phyloP scores from a whole-genome alignment of 2,329 filamentous ascomycete genomes.

The Microsporum ferrugineum region DNA sequence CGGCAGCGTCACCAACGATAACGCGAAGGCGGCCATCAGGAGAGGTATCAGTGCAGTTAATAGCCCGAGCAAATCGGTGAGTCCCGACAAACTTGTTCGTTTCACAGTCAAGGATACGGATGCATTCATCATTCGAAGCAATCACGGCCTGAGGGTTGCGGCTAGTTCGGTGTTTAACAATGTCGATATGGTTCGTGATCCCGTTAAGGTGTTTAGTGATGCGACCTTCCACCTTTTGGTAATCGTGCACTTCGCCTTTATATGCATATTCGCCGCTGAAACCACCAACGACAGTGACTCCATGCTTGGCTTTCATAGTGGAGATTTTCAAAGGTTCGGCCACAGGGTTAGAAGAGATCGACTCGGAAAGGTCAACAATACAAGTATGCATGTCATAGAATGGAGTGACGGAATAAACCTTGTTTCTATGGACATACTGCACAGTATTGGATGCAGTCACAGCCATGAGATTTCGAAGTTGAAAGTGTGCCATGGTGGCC shows the following conservation, averaged over 20 bases:
- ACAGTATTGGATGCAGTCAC: slow-evolving; percentile 45
- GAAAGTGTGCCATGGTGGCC: slow-evolving; percentile 46
- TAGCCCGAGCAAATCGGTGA: slow-evolving; percentile 29
- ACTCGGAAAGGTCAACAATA: slow-evolving; percentile 40
- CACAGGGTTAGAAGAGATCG: slow-evolving; percentile 27
- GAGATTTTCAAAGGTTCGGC: slow-evolving; percentile 38
- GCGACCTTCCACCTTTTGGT: slow-evolving; percentile 32
- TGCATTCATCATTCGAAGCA: slow-evolving; percentile 46
- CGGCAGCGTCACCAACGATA: slow-evolving; percentile 34
- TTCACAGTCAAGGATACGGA: slow-evolving; percentile 44
- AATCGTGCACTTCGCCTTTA: slow-evolving; percentile 27
- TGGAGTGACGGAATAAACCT: slow-evolving; percentile 41
- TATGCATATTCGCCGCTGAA: slow-evolving; percentile 49
- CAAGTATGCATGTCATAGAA: slow-evolving; percentile 31
- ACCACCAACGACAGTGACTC: slow-evolving; percentile 44
- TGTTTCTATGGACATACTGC: slow-evolving; percentile 41
- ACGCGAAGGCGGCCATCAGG: slow-evolving; percentile 35
- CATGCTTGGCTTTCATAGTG: slow-evolving; percentile 40
- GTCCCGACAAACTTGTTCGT: slow-evolving; percentile 32
- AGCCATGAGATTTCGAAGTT: slow-evolving; percentile 48
- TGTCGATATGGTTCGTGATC: slow-evolving; percentile 50
- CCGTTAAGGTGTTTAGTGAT: slow-evolving; percentile 41
- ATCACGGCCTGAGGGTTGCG: slow-evolving; percentile 42
- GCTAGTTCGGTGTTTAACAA: slow-evolving; percentile 38
- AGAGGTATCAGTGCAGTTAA: slow-evolving; percentile 38